Conservation (phyloP, 2,329 filamentous ascomycete genomes). For the Diaporthe destruens region DNA sequence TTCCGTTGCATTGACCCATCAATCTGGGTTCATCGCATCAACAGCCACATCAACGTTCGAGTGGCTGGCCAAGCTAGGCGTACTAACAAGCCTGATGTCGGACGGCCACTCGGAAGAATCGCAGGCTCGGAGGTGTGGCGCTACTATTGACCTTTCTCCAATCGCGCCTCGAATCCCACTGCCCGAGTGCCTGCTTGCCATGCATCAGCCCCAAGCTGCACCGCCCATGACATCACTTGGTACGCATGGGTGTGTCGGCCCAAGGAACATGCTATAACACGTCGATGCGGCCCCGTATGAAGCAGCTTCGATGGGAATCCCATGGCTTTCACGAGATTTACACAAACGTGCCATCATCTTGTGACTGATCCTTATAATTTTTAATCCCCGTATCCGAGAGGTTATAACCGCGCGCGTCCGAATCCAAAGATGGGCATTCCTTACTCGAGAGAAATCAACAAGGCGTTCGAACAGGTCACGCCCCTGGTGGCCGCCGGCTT, state of each 20-base stretch:
- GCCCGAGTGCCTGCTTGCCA: constrained; percentile 18
- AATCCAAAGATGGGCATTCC: constrained; percentile 38
- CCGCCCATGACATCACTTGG: constrained; percentile 41
- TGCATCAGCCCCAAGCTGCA: constrained; percentile 27
- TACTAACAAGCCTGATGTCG: not conserved
- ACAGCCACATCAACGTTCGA: constrained; percentile 9
- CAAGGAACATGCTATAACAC: constrained; percentile 10
- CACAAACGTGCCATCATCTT: no score
- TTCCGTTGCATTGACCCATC: not conserved
- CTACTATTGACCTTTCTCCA: constrained; percentile 31
- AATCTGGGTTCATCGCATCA: not conserved
- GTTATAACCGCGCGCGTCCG: no score
- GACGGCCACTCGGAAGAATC: constrained; percentile 31
- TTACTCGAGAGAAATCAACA: constrained; percentile 39
- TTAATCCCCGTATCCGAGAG: not conserved
- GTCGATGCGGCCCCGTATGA: not conserved
- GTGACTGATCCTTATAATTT: not conserved
- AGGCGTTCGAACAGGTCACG: constrained; percentile 39
- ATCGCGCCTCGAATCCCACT: not conserved
- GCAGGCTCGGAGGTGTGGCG: constrained; percentile 30
- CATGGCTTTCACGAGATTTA: not conserved
- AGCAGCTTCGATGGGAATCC: not conserved
- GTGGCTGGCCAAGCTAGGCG: constrained; percentile 8
- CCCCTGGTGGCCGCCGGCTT: constrained; percentile 41
- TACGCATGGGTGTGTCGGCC: not conserved